Evolutionary conservation across 2,329 filamentous ascomycete species (phyloP), one percentile per base, ranked within the genome.

Genomic region (Aspergillus pseudonomiae): DNA sequence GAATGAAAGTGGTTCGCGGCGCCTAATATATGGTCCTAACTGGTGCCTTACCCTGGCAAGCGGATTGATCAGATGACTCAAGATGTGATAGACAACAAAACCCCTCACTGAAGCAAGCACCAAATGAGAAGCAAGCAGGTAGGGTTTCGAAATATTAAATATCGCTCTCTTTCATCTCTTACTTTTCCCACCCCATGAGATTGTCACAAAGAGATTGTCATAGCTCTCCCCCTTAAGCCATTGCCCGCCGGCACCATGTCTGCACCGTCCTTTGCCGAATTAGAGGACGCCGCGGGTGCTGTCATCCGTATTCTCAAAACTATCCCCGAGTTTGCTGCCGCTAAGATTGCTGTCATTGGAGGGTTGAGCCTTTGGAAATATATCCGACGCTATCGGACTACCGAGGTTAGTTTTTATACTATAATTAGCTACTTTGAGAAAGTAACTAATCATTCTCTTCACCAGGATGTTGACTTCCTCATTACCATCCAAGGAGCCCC

Each of bases 401-500:
- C 53, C 7, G 53, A 56, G 53, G 53, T 56, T 41, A 28, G 53
- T 56, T 11, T 41, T 6, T 28, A 14, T 55, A 24, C 45, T 16
- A 26, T 26, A 26, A 5, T 48, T 48, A 11, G 45, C 7, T 10
- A 48, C 26, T 46, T 46, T 16, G 14, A 48, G 43, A 46, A 32
- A 55, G 32, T 55, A 21, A 21, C 5, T 30, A 30, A 30, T 30
- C 5, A 48, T 48, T 14, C 14, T 12, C 53, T 5, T 50, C 39
- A 57, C 59, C 48, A 67, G 60, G 63, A 63, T 41, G 57, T 67
- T 52, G 63, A 67, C 57, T 67, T 67, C 55, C 57, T 67, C 24
- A 65, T 67, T 45, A 67, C 59, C 24, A 50, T 67, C 45, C 60
- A 67, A 53, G 60, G 62, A 19, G 60, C 65, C 26, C 65, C 63